Conservation (phyloP, 306 rosid species). For the Trifolium pratense region DNA sequence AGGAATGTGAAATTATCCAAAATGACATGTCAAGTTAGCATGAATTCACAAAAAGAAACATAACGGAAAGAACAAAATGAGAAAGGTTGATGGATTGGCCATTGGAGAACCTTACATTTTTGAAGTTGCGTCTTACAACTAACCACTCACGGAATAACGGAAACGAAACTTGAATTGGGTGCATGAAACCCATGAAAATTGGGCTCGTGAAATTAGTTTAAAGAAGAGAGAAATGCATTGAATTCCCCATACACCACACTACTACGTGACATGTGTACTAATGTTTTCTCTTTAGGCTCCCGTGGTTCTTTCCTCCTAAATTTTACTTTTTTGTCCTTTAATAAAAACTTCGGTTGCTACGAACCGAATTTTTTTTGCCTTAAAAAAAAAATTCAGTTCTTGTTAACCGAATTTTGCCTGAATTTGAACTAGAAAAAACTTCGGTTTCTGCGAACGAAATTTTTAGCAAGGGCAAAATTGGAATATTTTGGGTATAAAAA, state of each 20-base stretch:
- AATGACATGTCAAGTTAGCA: conserved; percentile 14
- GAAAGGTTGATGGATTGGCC: conserved; percentile 3
- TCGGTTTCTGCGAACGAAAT: too few species aligned
- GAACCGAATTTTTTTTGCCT: too few species aligned
- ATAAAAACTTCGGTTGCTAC: too few species aligned
- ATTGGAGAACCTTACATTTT: background rate
- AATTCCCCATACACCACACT: background rate
- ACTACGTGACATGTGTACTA: background rate
- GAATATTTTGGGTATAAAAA: too few species aligned
- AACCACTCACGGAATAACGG: conserved; percentile 38
- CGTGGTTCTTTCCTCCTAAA: too few species aligned
- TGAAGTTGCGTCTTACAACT: conserved; percentile 4
- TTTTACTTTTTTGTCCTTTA: too few species aligned
- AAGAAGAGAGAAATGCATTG: background rate
- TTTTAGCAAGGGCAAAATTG: too few species aligned
- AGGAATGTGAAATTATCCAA: conserved; percentile 32
- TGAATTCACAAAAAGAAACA: conserved; percentile 29
- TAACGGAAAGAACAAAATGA: conserved; percentile 20
- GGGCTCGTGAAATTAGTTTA: conserved; percentile 1
- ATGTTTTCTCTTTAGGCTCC: too few species aligned
- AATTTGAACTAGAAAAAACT: too few species aligned
- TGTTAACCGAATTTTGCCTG: too few species aligned
- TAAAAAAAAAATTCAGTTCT: too few species aligned
- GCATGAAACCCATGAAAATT: conserved; percentile 46
- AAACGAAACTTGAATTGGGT: conserved; percentile 5